A percentile compares a stretch with the other conserved stretches of the same genome.
Conservation (phyloP, 306 rosid species). For the Dryas octopetala region DNA sequence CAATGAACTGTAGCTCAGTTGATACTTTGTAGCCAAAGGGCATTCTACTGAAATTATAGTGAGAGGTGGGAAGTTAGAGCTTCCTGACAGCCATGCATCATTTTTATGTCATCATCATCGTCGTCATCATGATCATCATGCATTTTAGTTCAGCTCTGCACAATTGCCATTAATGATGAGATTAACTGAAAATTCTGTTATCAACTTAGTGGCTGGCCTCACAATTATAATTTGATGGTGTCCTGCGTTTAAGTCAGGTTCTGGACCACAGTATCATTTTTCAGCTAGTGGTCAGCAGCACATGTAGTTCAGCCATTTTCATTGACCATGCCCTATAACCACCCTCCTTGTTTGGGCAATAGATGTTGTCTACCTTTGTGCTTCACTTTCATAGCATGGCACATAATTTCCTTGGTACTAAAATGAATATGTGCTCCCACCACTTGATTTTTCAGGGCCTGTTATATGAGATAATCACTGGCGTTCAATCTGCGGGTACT, state of each 20-base stretch:
- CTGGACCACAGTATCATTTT: background rate
- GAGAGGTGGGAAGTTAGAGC: background rate
- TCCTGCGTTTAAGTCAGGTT: constrained; percentile 4
- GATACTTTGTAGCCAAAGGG: background rate
- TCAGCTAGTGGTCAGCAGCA: background rate
- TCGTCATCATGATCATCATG: background rate
- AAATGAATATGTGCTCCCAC: constrained; percentile 14
- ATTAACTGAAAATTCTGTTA: background rate
- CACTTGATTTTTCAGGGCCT: constrained; percentile 50
- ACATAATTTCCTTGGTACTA: background rate
- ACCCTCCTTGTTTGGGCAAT: background rate
- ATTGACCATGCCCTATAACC: background rate
- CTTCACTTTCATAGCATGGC: background rate
- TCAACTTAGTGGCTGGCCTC: background rate
- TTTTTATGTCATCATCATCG: background rate
- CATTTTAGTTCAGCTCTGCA: background rate
- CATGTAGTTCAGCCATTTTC: background rate
- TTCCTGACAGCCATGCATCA: background rate
- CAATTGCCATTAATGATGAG: background rate
- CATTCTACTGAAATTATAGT: background rate
- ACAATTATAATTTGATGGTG: background rate
- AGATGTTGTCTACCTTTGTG: background rate
- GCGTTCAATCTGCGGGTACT: constrained; percentile 53
- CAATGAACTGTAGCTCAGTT: background rate
- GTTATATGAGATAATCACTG: constrained; percentile 63